Conservation (phyloP, 1,284 basidiomycete genomes). For the Chondrostereum purpureum region DNA sequence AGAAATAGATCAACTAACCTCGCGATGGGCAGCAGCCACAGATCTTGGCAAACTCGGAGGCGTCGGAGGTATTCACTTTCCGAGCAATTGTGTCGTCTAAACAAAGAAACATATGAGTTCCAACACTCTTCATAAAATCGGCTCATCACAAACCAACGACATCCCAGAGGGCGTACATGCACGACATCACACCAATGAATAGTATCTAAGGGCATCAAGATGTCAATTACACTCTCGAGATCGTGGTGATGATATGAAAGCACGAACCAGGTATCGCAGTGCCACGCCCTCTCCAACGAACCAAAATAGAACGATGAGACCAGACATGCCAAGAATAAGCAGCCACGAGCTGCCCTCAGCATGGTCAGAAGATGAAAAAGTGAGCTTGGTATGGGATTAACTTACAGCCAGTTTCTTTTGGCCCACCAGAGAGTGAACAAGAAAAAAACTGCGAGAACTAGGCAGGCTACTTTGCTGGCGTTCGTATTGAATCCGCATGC, state of each 20-base stretch:
- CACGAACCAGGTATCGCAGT: constrained; percentile 62
- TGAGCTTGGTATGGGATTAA: constrained; percentile 12
- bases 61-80: constrained; percentile 91
- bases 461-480: constrained; percentile 84
- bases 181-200: constrained; percentile 94
- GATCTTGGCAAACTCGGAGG: constrained; percentile 81
- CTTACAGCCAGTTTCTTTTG: constrained; percentile 70
- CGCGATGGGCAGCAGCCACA: constrained; percentile 77
- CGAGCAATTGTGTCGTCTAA: constrained; percentile 83
- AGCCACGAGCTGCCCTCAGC: constrained; percentile 53
- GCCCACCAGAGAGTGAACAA: constrained; percentile 93
- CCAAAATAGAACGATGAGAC: constrained; percentile 77
- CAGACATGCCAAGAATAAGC: constrained; percentile 71
- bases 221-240: constrained; percentile 13
- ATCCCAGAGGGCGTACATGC: constrained; percentile 84
- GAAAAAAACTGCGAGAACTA: constrained; percentile 83
- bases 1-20: constrained; percentile 29
- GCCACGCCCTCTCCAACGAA: constrained; percentile 68
- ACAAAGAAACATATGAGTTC: constrained; percentile 16
- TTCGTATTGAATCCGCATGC: constrained; percentile 92
- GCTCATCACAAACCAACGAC: constrained; percentile 54
- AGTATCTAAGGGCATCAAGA: constrained; percentile 58
- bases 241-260: too few species aligned
- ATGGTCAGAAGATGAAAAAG: neutral
- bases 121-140: neutral